Evolutionary conservation across 2,329 filamentous ascomycete genomes (phyloP).

Genomic region (Zarea fungicola): DNA sequence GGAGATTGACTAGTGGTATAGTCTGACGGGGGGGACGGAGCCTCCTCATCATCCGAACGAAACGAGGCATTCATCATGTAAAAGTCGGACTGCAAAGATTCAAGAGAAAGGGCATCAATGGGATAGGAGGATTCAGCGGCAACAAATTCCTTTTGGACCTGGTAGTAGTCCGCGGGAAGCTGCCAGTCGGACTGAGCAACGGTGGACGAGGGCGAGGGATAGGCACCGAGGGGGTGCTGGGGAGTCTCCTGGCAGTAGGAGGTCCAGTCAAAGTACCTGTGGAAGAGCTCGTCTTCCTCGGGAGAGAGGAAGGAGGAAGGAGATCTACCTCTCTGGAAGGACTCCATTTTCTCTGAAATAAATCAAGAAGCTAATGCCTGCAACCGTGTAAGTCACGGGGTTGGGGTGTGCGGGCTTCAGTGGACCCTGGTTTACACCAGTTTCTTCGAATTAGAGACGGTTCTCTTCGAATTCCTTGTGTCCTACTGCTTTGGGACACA

Average conservation of each 20-base stretch:
- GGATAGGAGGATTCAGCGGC: slow-evolving; percentile 31
- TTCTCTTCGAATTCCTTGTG: slow-evolving; percentile 15
- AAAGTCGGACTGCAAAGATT: slow-evolving; percentile 25
- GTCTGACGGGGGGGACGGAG: slow-evolving; percentile 25
- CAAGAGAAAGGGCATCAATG: slow-evolving; percentile 29
- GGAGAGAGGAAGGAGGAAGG: slow-evolving; percentile 21
- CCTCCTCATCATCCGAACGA: slow-evolving; percentile 28
- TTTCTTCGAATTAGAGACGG: slow-evolving; percentile 4
- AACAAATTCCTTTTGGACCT: slow-evolving; percentile 29
- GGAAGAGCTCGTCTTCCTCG: slow-evolving; percentile 31
- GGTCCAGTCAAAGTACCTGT: slow-evolving; percentile 34
- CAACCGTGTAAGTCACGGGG: slow-evolving; percentile 34
- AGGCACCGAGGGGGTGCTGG: slow-evolving; percentile 1
- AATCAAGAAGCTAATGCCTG: slow-evolving; percentile 15
- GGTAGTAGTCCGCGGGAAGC: slow-evolving; percentile 22
- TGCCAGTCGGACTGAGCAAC: slow-evolving; percentile 20
- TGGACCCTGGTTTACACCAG: slow-evolving; percentile 25
- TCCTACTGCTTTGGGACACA: slow-evolving; percentile 11
- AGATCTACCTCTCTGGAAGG: slow-evolving; percentile 7
- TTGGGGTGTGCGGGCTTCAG: slow-evolving; percentile 23
- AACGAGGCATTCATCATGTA: slow-evolving; percentile 30
- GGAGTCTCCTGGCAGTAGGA: slow-evolving; percentile 23
- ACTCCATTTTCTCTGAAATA: slow-evolving; percentile 24
- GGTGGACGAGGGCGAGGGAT: slow-evolving; percentile 1
- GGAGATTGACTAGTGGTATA: slow-evolving; percentile 32